phyloP scores from a whole-genome alignment of 1,139 yeast species.

The Hyphopichia burtonii region DNA sequence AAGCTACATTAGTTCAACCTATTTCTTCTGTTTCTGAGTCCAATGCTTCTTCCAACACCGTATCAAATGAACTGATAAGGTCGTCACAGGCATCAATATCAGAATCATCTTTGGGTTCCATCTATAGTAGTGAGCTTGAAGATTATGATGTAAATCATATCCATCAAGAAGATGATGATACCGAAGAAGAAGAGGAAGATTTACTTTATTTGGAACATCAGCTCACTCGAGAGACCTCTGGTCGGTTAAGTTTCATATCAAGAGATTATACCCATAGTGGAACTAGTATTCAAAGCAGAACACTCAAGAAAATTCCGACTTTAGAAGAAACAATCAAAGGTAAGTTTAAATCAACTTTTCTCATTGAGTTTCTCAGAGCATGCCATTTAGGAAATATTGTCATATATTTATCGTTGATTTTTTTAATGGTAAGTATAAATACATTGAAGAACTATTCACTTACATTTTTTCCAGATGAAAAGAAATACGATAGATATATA shows the following conservation, averaged over 20 bases:
- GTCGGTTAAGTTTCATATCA: neutral
- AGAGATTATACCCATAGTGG: constrained; percentile 6
- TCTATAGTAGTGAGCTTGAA: neutral
- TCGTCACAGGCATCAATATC: neutral
- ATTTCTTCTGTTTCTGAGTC: too few relatives aligned
- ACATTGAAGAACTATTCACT: constrained; percentile 20
- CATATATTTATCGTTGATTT: constrained; percentile 16
- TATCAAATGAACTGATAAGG: neutral
- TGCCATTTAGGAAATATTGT: constrained; percentile 20
- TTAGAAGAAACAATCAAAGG: constrained; percentile 22
- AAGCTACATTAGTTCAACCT: neutral
- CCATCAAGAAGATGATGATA: neutral
- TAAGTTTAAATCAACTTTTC: constrained; percentile 17
- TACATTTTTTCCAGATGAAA: constrained; percentile 24
- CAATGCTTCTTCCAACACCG: too few relatives aligned
- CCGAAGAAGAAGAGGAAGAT: neutral
- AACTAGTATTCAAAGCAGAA: constrained; percentile 2
- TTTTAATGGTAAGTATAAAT: constrained; percentile 13
- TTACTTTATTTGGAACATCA: neutral
- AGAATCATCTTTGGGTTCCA: neutral
- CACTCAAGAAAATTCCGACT: constrained; percentile 13
- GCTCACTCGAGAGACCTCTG: neutral
- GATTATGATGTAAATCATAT: neutral
- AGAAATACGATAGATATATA: constrained; percentile 13
- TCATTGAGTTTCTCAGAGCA: constrained; percentile 22